Base-by-base conservation (phyloP, 257 asterid species). In the Lycium barbarum region DNA sequence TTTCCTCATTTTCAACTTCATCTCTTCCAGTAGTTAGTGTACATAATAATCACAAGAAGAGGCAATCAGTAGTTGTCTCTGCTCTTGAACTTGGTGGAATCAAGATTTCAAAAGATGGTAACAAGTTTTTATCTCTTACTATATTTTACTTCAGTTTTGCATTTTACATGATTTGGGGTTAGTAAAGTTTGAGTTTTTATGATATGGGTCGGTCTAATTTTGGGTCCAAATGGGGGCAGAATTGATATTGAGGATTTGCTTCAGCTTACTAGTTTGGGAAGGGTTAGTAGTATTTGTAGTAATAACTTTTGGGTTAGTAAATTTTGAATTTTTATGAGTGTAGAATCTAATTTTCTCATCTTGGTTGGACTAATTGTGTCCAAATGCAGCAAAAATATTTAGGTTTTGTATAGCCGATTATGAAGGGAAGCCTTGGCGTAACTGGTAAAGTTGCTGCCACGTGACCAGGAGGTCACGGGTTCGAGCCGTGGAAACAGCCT, bases 1-100 rank as follows among this genome's bases (percentile, higher is more conserved):
- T 87, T 45, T 89, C 88, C 68, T 89, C 90, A 57, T 63, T 90
- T 14, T 83, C 91, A 20, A 81, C 94, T 22, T 58, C 88, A 13
- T 62, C 81, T 59, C 61, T 45, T 84, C 74, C 88, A 11, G 38
- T 70, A 3, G 89, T 82, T 63, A 83, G 86, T 49, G 6, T 20
- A 68, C 86, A 61, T 79, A 78, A 61, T 79, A 78, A 61, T 68
- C 86, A 83, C 59, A 90, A 83, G 85, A 90, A 86, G 91, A 90
- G 83, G 88, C 88, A 82, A 47, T 90, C 91, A 0, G 83, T 84
- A 15, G 84, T 70, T 8, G 79, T 93, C 82, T 90, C 92, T 54
- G 90, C 87, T 87, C 82, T 95, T 38, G 89, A 95, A 38, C 88
- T 91, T 47, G 93, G 90, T 18, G 95, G 97, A 14, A 85, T 89